These are phyloP conservation scores for Thozetella sp. DNA, from an alignment of 495 filamentous ascomycete species.

Conservation along the genomic window DNA sequence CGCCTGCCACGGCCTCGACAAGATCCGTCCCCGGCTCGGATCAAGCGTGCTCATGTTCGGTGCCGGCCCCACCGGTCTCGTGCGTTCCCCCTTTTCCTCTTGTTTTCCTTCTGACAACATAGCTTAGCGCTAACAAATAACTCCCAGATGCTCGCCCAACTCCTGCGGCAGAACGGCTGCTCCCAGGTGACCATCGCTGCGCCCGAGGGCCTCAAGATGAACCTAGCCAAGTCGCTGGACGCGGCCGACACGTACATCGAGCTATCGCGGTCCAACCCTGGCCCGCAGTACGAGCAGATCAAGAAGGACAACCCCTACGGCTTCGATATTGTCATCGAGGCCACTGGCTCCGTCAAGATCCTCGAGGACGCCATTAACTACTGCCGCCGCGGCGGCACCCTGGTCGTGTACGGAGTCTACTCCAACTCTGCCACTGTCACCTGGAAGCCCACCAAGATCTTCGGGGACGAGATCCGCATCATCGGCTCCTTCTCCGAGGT, in stretches of 20 bases:
- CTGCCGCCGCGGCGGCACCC: conserved; percentile 66
- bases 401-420: conserved; percentile 70
- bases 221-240: conserved; percentile 67
- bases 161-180: conserved; percentile 65
- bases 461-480: conserved; percentile 65
- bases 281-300: conserved; percentile 59
- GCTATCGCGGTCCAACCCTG: conserved; percentile 57
- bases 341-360: conserved; percentile 66
- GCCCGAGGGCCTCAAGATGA: conserved; percentile 68
- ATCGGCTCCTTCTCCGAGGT: conserved; percentile 70
- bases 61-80: conserved; percentile 68
- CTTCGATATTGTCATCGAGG: conserved; percentile 65
- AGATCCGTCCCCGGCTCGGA: conserved; percentile 69
- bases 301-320: conserved; percentile 70
- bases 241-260: conserved; percentile 67
- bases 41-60: conserved; percentile 69
- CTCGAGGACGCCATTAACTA: conserved; percentile 73
- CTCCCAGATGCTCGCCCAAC: conserved; percentile 52
- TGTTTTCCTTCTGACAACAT: neutral
- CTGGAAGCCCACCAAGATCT: conserved; percentile 69
- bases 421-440: conserved; percentile 58
- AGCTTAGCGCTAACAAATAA: neutral
- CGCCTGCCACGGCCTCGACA: conserved; percentile 71
- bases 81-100: conserved; percentile 13
- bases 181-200: conserved; percentile 68